phyloP scores from a whole-genome alignment of 2,329 filamentous ascomycete species.

The Botrytis squamosa region DNA sequence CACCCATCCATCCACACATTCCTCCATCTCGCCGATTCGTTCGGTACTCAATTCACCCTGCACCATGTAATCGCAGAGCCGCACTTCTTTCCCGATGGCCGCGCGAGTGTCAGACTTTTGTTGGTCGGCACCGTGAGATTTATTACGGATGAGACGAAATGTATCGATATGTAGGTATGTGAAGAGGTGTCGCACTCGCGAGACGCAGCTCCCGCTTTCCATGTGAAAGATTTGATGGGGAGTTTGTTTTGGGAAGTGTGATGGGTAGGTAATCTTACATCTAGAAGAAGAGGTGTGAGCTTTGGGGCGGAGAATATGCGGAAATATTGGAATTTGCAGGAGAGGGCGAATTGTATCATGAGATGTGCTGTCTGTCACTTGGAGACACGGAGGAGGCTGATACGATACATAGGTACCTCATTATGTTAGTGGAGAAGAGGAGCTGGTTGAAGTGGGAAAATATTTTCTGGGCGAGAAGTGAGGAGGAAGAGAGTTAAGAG shows the following conservation, averaged over 20 bases:
- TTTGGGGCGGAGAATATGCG: neutral
- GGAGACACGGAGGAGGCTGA: neutral
- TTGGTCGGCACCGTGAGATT: neutral
- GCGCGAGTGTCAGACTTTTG: neutral
- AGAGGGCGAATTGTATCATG: neutral
- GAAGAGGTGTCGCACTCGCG: neutral
- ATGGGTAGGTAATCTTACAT: neutral
- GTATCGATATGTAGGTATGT: neutral
- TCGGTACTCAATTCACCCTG: neutral
- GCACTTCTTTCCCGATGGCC: neutral
- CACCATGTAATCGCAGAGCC: neutral
- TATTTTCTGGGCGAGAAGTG: too few species aligned
- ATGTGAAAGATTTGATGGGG: neutral
- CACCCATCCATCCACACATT: neutral
- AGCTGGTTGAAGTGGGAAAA: neutral
- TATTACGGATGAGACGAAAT: neutral
- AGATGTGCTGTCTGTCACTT: neutral
- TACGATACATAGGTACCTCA: neutral
- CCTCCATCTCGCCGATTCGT: neutral
- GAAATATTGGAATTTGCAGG: neutral
- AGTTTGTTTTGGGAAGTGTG: neutral
- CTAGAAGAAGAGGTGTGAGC: neutral
- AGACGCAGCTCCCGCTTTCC: neutral
- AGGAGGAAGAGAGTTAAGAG: too few species aligned
- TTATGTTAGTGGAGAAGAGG: neutral